Evolutionary conservation across 306 rosid species (phyloP), one percentile per base, ranked within the genome.

Genomic region (Sophora flavescens): DNA sequence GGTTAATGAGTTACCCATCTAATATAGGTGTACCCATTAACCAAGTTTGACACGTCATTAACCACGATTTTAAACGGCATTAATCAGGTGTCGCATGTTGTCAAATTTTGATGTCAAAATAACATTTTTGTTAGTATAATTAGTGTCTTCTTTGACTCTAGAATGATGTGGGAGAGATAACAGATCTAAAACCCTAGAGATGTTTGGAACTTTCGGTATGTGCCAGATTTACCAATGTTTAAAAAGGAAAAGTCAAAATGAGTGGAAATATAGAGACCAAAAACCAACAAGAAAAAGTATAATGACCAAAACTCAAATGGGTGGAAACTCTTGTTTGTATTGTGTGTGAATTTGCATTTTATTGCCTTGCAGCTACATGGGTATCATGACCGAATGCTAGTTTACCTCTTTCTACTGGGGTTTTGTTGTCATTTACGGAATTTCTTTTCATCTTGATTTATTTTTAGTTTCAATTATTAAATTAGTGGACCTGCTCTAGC

Each of bases 401-500:
- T 76, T 28, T 26, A 64, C 59, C 53, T 28, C 42, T 38, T 41
- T 54, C 52, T 65, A 4, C 54, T 45, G 22, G 70, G 35, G 53
- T 64, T 39, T 18, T 16, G 2, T 76, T 62, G 54, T 81, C 63
- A 63, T 68, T n/a, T 13, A 14, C 3, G 6, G 74, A 33, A 63
- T 54, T 42, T 70, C 41, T 52, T 57, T 66, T 58, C 17, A 39
- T 60, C 35, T 63, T 14, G 32, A 51, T 76, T 57, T 64, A 33
- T 76, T 74, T 63, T 70, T 33, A 35, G 45, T 70, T 71, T 81
- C 32, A 38, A 45, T 76, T 57, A 57, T 52, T 51, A 69, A 28
- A 18, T 17, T 51, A 54, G 52, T 44, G 51, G 68, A 30, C 38
- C 56, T 63, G 53, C 10, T 76, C 41, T 76, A 10, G 15, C 66